Evolutionary conservation across 164 flowering plant genomes (phyloP).

Genomic region (Echeveria elegans): DNA sequence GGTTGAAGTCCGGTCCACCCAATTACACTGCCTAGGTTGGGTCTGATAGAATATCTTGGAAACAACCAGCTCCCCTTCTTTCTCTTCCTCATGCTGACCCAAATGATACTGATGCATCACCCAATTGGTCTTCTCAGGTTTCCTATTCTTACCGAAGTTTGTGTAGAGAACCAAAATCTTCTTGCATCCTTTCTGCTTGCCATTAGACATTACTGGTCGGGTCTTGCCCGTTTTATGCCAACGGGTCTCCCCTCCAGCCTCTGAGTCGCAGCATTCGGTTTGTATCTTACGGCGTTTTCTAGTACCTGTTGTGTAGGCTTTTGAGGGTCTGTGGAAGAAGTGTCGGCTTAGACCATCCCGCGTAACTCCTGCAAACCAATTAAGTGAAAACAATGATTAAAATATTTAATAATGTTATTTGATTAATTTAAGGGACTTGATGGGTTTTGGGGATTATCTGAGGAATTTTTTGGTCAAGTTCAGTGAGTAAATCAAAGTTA

Average conservation of each 20-base stretch:
- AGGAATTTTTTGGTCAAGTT: background rate
- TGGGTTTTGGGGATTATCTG: background rate
- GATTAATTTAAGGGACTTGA: background rate
- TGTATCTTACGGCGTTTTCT: constrained; percentile 92
- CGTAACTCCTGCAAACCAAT: constrained; percentile 64
- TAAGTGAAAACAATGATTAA: background rate
- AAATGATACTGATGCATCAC: constrained; percentile 99
- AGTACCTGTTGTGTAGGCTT: constrained; percentile 98
- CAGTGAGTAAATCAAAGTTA: constrained; percentile 33
- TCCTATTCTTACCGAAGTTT: constrained; percentile 86
- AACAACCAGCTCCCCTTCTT: constrained; percentile 96
- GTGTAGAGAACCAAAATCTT: constrained; percentile 92
- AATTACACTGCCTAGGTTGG: constrained; percentile 90
- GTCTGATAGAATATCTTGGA: constrained; percentile 97
- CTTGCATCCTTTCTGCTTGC: constrained; percentile 97
- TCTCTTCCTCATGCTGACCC: constrained; percentile 92
- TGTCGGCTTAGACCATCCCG: constrained; percentile 94
- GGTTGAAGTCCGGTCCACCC: constrained; percentile 34
- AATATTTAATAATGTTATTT: background rate
- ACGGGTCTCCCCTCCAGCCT: constrained; percentile 82
- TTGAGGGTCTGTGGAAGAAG: constrained; percentile 98
- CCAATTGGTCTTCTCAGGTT: constrained; percentile 98
- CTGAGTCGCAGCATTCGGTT: constrained; percentile 74
- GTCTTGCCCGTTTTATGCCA: constrained; percentile 99
- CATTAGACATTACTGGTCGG: constrained; percentile 86